A percentile compares a stretch with the other conserved stretches of the same genome.
Conservation (phyloP, 176 grass and related monocot genomes). For the Canna indica region DNA sequence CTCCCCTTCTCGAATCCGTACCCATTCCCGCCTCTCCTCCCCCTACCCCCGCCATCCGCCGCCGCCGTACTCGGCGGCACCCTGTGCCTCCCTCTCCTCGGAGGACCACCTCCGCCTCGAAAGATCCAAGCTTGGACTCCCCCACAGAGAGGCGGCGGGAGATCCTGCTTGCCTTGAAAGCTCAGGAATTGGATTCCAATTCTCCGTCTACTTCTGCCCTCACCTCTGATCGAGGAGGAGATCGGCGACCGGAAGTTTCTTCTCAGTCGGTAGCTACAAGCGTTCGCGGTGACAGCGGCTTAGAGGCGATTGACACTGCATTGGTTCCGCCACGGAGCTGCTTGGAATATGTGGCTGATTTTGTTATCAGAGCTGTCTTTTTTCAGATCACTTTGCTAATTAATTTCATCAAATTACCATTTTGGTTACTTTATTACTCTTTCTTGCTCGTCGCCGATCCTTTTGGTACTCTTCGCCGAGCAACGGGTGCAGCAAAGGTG, state of each 20-base stretch:
- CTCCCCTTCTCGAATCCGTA: not conserved
- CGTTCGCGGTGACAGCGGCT: not conserved
- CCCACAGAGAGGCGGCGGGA: not conserved
- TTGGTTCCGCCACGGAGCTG: constrained; percentile 2
- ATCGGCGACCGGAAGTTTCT: not conserved
- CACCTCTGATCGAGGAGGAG: constrained; percentile 9
- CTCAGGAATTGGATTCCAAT: not conserved
- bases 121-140: not conserved
- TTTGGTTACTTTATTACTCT: constrained; percentile 50
- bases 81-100: too few relatives aligned
- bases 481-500: constrained; percentile 13
- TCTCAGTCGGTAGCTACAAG: not conserved
- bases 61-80: too few relatives aligned
- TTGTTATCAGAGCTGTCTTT: constrained; percentile 51
- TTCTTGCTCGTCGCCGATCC: constrained; percentile 50
- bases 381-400: constrained; percentile 58
- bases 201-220: not conserved
- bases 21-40: not conserved
- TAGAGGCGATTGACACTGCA: not conserved
- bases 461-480: constrained; percentile 30
- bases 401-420: constrained; percentile 40
- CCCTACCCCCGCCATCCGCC: constrained; percentile 1
- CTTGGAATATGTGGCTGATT: constrained; percentile 32
- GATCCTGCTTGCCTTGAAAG: not conserved
- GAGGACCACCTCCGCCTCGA: not conserved